Evolutionary conservation across 106 monocot genomes (phyloP).

Genomic region (Ottelia alismoides): DNA sequence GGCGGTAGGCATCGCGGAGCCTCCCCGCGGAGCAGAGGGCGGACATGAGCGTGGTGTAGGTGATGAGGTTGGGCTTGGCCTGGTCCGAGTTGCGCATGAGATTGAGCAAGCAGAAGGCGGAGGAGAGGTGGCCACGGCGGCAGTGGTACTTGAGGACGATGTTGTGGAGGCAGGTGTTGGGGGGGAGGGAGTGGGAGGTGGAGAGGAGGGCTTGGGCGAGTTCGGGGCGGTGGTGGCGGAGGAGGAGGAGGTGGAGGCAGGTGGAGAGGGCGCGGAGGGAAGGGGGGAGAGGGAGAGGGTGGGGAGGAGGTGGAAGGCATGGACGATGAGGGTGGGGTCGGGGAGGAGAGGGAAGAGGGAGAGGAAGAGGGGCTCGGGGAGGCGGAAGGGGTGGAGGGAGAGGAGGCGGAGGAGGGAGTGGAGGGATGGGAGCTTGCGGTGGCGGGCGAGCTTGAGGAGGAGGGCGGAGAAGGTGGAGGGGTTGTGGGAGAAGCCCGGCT

Average conservation of each 20-base stretch:
- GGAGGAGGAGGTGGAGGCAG: slow-evolving; percentile 54
- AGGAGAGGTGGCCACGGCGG: slow-evolving; percentile 18
- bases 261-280: slow-evolving; percentile 56
- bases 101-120: slow-evolving; percentile 36
- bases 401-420: slow-evolving; percentile 41
- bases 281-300: slow-evolving; percentile 40
- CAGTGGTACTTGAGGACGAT: slow-evolving; percentile 64
- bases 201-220: slow-evolving; percentile 32
- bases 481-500: slow-evolving; percentile 65
- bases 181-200: slow-evolving; percentile 14
- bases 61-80: slow-evolving; percentile 50
- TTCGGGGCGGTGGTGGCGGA: slow-evolving; percentile 25
- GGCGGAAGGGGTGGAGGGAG: slow-evolving; percentile 41
- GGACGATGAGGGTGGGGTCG: slow-evolving; percentile 8
- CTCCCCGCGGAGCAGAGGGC: slow-evolving; percentile 38
- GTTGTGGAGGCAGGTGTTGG: slow-evolving; percentile 61
- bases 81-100: slow-evolving; percentile 23
- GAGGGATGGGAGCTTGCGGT: slow-evolving; percentile 32
- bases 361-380: slow-evolving; percentile 54
- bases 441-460: slow-evolving; percentile 57
- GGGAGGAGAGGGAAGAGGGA: slow-evolving; percentile 33
- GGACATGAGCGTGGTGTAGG: slow-evolving; percentile 72
- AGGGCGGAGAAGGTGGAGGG: slow-evolving; percentile 65
- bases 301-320: slow-evolving; percentile 22
- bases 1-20: slow-evolving; percentile 55